These are phyloP conservation scores for Diospyros kaki DNA, from an alignment of 148 eudicot species.

Conservation along the genomic window DNA sequence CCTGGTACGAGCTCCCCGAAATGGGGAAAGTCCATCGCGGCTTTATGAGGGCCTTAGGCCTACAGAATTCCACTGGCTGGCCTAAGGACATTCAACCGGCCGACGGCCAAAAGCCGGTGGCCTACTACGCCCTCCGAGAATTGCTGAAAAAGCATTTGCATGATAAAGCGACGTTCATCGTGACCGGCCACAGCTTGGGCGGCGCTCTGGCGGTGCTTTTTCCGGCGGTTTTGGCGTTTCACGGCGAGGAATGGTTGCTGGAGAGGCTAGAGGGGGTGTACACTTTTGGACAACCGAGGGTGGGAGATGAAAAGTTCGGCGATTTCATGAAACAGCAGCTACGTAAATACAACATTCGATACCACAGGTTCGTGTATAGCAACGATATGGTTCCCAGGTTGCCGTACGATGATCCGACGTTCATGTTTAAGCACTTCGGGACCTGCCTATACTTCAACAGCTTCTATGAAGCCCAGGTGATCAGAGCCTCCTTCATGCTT, in stretches of 20 bases:
- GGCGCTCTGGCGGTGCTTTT: constrained; percentile 71
- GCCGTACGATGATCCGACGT: constrained; percentile 43
- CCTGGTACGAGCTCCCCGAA: constrained; percentile 46
- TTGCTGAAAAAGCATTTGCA: constrained; percentile 27
- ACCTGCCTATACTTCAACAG: constrained; percentile 51
- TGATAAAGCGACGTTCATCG: constrained; percentile 38
- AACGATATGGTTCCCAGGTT: constrained; percentile 64
- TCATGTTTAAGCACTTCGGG: constrained; percentile 75
- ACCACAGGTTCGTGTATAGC: constrained; percentile 62
- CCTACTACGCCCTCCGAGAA: constrained; percentile 53
- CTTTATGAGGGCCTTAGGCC: constrained; percentile 68
- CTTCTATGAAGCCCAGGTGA: constrained; percentile 62
- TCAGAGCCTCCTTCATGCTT: neutral
- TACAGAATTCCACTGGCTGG: constrained; percentile 34
- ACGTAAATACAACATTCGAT: constrained; percentile 22
- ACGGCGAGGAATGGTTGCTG: constrained; percentile 37
- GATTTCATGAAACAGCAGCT: constrained; percentile 36
- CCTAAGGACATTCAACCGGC: constrained; percentile 26
- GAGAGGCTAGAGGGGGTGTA: constrained; percentile 48
- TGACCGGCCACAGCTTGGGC: constrained; percentile 88
- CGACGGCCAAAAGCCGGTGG: constrained; percentile 16
- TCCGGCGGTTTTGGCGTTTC: constrained; percentile 49
- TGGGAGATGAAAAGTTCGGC: constrained; percentile 58
- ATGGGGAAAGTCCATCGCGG: constrained; percentile 65
- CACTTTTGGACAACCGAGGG: constrained; percentile 83